These are phyloP conservation scores for Mucor irregularis DNA, from an alignment of 371 early-diverging fungal genomes.

Conservation along the genomic window DNA sequence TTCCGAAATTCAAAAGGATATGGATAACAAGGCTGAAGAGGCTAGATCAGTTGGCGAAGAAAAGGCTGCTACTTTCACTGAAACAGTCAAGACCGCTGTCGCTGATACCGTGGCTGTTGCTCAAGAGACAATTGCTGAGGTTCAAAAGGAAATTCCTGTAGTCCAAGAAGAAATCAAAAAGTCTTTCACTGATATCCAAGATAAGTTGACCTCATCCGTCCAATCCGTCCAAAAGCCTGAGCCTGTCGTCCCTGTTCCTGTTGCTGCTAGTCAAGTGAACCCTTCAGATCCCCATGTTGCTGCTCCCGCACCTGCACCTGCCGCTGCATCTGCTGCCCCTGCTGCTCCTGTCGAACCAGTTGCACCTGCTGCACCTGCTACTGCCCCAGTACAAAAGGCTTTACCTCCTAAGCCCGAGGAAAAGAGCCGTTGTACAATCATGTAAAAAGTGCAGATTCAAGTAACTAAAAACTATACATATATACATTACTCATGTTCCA, in stretches of 20 bases:
- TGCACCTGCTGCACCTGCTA: not conserved
- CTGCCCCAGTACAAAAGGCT: conserved; percentile 3
- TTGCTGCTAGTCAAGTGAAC: conserved; percentile 22
- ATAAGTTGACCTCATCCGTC: not conserved
- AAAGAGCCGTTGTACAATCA: conserved; percentile 23
- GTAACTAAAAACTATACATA: conserved; percentile 6
- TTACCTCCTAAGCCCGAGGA: conserved; percentile 13
- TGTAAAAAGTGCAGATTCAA: conserved; percentile 15
- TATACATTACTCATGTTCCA: conserved; percentile 8
- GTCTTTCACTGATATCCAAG: not conserved
- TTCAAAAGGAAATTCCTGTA: conserved; percentile 5
- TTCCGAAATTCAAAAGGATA: conserved; percentile 1
- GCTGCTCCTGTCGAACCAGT: not conserved
- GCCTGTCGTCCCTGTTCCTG: conserved; percentile 22
- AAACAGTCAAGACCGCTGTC: not conserved
- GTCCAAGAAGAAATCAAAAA: conserved; percentile 8
- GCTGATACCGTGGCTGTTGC: not conserved
- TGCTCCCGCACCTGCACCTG: not conserved
- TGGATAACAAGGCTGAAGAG: conserved; percentile 3
- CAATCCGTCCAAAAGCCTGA: conserved; percentile 23
- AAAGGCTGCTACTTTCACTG: not conserved
- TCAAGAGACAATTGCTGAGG: not conserved
- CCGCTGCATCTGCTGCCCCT: not conserved
- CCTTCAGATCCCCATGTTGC: conserved; percentile 12
- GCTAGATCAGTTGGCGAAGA: too few relatives aligned